Evolutionary conservation across 768 basidiomycete genomes (phyloP), one percentile per base, ranked within the genome.

Genomic region (Tylopilus subfusipes): DNA sequence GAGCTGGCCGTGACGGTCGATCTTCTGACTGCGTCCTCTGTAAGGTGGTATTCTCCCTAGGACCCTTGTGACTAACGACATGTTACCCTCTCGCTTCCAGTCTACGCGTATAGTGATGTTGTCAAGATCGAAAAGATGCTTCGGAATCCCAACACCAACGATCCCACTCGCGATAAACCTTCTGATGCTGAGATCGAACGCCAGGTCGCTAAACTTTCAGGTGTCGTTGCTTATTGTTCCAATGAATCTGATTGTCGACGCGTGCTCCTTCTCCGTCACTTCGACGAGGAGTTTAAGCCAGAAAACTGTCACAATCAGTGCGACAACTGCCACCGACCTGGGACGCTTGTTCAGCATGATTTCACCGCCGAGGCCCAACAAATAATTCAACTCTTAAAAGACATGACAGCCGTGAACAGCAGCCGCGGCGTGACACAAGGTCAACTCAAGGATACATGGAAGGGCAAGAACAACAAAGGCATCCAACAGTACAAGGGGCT

Each of bases 1-100:
- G 97, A 53, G 97, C 95, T 18, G 97, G 97, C 6, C 82, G 97
- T 54, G 97, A 99, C 65, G 93, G 92, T 5, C 69, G 80, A 60
- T 80, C 82, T 2, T 86, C 97, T 0, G 84, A 88, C 48, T 99
- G 97, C 70, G 70, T 97, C 13, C 80, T 98, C 12, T 93, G 93
- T 96, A 68, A 64, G 86, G 72, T 5, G 19, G 27, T 19, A 14
- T 45, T 29, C 31, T 56, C 31, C 47, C 8, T 29, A n/a, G 5
- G 34, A 34, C 49, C 21, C 24, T 42, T 18, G 39, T 7, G 18
- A 31, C 44, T 51, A 54, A 55, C 22, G 22, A 16, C 11, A 12
- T 19, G 18, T 40, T 55, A n/a, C 8, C 11, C 29, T 21, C 25
- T 13, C 22, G 5, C 19, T 45, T 46, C 10, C 60, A 94, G 93